A percentile compares a stretch with the other conserved stretches of the same genome.
phyloP scores from a whole-genome alignment of 176 grass and related monocot species.

The Phragmites australis region DNA sequence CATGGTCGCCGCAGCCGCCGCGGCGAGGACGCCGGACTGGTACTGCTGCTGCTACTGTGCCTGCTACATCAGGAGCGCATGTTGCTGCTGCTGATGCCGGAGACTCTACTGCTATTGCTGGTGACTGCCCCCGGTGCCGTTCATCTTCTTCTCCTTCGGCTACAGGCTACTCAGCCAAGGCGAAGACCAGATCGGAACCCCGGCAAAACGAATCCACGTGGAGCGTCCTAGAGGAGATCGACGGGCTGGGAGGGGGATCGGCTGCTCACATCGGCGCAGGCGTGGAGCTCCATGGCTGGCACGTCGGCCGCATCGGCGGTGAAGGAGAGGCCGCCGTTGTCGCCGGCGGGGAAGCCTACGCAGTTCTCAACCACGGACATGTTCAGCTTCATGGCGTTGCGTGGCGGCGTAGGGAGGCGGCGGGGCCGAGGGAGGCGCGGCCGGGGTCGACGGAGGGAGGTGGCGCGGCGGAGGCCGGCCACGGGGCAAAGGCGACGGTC shows the following conservation, averaged over 20 bases:
- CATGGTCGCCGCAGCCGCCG: constrained; percentile 61
- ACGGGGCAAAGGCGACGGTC: too few relatives aligned
- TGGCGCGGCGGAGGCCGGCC: too few relatives aligned
- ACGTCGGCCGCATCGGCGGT: too few relatives aligned
- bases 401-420: too few relatives aligned
- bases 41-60: constrained; percentile 76
- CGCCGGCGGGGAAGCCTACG: too few relatives aligned
- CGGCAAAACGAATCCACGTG: constrained; percentile 16
- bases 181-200: constrained; percentile 50
- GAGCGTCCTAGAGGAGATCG: constrained; percentile 36
- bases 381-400: too few relatives aligned
- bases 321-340: too few relatives aligned
- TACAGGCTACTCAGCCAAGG: constrained; percentile 1
- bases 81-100: constrained; percentile 64
- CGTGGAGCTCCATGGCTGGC: too few relatives aligned
- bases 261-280: too few relatives aligned
- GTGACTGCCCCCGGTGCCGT: constrained; percentile 48
- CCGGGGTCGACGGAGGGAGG: too few relatives aligned
- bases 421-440: too few relatives aligned
- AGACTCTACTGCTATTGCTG: constrained; percentile 63
- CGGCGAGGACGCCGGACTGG: constrained; percentile 71
- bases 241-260: background rate
- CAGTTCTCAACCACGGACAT: too few relatives aligned
- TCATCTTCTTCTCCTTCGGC: constrained; percentile 42
- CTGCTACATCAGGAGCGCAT: constrained; percentile 69